These are phyloP conservation scores for Beta macrorhiza DNA, from an alignment of 179 eudicot species.

Conservation along the genomic window DNA sequence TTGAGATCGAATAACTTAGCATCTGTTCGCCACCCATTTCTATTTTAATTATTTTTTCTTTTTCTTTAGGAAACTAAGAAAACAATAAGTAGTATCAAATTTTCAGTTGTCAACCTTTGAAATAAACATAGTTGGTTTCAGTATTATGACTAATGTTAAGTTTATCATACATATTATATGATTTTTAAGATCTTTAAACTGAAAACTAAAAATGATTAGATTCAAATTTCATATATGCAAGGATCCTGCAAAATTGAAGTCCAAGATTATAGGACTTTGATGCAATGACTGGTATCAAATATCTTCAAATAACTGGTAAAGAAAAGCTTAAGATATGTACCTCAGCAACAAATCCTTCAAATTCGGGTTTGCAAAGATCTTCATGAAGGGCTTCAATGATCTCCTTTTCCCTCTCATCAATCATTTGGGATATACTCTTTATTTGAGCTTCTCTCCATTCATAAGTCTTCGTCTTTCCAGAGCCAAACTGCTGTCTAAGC, in stretches of 20 bases:
- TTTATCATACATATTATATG: too few relatives aligned
- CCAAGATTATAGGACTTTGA: too few relatives aligned
- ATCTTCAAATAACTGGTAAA: background rate
- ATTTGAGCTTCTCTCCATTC: conserved; percentile 49
- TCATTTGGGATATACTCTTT: conserved; percentile 38
- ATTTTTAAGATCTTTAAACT: too few relatives aligned
- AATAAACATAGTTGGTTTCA: too few relatives aligned
- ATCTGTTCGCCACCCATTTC: too few relatives aligned
- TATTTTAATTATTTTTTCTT: too few relatives aligned
- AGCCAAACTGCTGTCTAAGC: conserved; percentile 36
- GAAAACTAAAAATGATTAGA: background rate
- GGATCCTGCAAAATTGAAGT: background rate
- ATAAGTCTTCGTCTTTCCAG: conserved; percentile 45
- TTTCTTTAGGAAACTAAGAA: too few relatives aligned
- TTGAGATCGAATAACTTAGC: background rate
- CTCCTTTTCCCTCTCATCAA: conserved; percentile 40
- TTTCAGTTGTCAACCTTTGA: too few relatives aligned
- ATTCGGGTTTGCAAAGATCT: conserved; percentile 48
- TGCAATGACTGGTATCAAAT: too few relatives aligned
- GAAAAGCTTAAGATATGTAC: conserved; percentile 16
- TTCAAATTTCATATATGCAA: background rate
- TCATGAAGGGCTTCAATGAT: conserved; percentile 38
- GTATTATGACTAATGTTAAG: too few relatives aligned
- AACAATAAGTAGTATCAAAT: too few relatives aligned
- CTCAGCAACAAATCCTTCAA: conserved; percentile 44